Percentiles rank a stretch among this genome's conserved stretches.
Conservation (phyloP, 805 yeast species). For the Cyberlindnera lachancei region DNA sequence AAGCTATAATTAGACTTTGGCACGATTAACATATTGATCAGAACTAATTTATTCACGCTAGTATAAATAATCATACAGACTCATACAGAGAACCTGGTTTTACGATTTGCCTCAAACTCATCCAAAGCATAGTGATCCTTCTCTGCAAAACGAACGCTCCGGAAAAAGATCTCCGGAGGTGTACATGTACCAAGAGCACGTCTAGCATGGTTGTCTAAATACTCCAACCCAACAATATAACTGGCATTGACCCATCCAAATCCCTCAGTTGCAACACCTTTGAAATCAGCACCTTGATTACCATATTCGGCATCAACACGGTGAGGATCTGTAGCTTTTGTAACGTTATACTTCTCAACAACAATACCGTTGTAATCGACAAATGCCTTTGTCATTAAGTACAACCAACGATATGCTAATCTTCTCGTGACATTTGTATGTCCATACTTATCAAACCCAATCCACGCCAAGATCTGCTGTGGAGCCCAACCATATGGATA, state of each 20-base stretch:
- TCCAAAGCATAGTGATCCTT: conserved; percentile 17
- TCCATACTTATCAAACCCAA: conserved; percentile 70
- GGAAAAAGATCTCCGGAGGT: conserved; percentile 21
- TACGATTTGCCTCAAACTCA: not conserved
- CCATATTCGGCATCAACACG: conserved; percentile 95
- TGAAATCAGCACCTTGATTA: conserved; percentile 87
- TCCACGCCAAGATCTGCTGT: conserved; percentile 93
- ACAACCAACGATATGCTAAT: conserved; percentile 82
- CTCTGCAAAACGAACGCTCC: conserved; percentile 15
- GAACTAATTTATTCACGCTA: too few relatives aligned
- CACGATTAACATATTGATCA: too few relatives aligned
- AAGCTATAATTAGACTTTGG: too few relatives aligned
- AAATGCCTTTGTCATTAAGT: conserved; percentile 79
- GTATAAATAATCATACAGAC: too few relatives aligned
- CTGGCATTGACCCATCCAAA: conserved; percentile 98
- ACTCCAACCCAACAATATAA: conserved; percentile 63
- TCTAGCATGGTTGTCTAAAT: conserved; percentile 55
- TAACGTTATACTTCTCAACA: conserved; percentile 91
- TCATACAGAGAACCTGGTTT: not conserved
- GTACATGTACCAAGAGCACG: conserved; percentile 67
- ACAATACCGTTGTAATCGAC: conserved; percentile 92
- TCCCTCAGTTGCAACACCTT: conserved; percentile 92
- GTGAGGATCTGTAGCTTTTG: conserved; percentile 77
- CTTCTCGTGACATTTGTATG: conserved; percentile 57
- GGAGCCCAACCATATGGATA: conserved; percentile 99